These are phyloP conservation scores for Ascodesmis nigricans DNA, from an alignment of 495 filamentous ascomycete species.

Conservation along the genomic window DNA sequence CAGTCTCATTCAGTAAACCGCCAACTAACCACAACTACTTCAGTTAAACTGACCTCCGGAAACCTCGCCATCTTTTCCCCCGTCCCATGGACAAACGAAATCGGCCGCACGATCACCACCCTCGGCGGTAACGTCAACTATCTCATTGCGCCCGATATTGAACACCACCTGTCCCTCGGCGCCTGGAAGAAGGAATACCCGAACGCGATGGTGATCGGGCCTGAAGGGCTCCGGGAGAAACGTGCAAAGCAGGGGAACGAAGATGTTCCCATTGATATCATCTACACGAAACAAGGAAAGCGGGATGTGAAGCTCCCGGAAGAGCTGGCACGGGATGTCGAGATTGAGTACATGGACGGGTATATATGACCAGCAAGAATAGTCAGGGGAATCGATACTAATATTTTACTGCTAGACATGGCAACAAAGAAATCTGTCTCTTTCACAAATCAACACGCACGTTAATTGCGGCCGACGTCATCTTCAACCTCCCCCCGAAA, in stretches of 20 bases:
- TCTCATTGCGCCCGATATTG: conserved; percentile 64
- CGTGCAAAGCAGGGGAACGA: conserved; percentile 40
- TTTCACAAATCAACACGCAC: conserved; percentile 50
- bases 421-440: conserved; percentile 73
- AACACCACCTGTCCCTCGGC: conserved; percentile 81
- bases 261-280: conserved; percentile 42
- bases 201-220: conserved; percentile 53
- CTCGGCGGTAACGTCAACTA: conserved; percentile 56
- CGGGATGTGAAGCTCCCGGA: conserved; percentile 33
- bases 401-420: conserved; percentile 32
- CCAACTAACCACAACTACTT: conserved; percentile 1
- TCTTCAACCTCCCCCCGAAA: conserved; percentile 74
- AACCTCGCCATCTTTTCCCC: conserved; percentile 81
- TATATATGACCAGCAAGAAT: neutral
- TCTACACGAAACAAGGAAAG: conserved; percentile 39
- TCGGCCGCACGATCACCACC: conserved; percentile 40
- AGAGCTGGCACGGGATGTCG: conserved; percentile 74
- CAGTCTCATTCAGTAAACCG: conserved; percentile 8
- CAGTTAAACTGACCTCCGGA: conserved; percentile 56
- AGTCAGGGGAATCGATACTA: neutral
- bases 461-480: conserved; percentile 72
- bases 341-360: conserved; percentile 56
- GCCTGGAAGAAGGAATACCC: conserved; percentile 66
- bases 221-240: conserved; percentile 72
- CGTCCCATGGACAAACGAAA: conserved; percentile 54